Percentiles rank a stretch among this genome's conserved stretches.
Conservation (phyloP, 345 rosid species). For the Abelmoschus esculentus region DNA sequence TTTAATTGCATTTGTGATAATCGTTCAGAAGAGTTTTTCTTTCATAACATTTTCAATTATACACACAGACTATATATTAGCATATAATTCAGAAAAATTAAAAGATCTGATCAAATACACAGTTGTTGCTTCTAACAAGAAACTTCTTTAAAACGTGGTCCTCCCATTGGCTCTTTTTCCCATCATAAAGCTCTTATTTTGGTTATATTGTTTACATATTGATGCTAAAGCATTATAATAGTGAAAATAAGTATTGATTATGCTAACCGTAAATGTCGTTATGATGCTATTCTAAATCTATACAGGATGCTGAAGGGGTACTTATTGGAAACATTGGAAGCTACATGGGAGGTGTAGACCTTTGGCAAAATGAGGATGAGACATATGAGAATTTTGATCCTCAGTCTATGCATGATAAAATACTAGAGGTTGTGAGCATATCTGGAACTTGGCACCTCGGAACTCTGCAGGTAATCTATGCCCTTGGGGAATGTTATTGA, state of each 20-base stretch:
- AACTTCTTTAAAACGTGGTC: neutral
- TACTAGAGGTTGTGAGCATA: constrained; percentile 82
- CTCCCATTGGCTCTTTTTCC: too few species aligned
- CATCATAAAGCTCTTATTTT: neutral
- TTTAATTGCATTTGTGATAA: neutral
- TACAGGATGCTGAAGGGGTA: constrained; percentile 85
- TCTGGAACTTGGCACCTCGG: constrained; percentile 96
- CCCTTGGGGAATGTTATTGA: neutral
- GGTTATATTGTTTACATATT: neutral
- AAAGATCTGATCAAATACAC: neutral
- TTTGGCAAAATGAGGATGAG: constrained; percentile 91
- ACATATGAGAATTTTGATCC: constrained; percentile 70
- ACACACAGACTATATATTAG: too few species aligned
- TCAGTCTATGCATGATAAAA: constrained; percentile 85
- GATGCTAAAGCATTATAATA: neutral
- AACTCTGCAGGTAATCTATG: constrained; percentile 62
- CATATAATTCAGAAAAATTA: neutral
- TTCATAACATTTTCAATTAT: too few species aligned
- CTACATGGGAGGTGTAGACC: constrained; percentile 93
- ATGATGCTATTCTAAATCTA: constrained; percentile 15
- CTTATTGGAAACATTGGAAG: constrained; percentile 92
- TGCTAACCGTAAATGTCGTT: neutral
- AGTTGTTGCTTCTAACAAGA: neutral
- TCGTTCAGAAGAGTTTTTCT: too few species aligned
- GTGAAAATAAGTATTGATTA: neutral